Base-by-base conservation (phyloP, 129 eudicot species). In the Arctium lappa region DNA sequence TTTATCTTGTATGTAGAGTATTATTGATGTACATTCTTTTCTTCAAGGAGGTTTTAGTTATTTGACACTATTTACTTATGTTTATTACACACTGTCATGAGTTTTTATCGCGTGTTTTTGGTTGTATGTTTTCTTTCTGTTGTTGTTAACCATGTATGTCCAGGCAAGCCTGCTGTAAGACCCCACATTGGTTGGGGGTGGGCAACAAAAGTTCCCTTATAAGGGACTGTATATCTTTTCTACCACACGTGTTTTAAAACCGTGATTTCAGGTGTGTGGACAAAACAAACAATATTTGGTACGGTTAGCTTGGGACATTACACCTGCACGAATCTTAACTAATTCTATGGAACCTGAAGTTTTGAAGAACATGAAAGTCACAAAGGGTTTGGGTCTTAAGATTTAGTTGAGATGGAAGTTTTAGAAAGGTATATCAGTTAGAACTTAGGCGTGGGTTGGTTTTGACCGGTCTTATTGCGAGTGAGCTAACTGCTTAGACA, bases 1-100 rank as follows among this genome's bases (percentile, higher is more conserved):
- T 66, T 66, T 66, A 66, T 66, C 71, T 66, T 78, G 74, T 78
- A 38, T 78, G 81, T 78, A 39, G 81, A 78, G 38, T 78, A 78
- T 37, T 78, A 38, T 37, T 38, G 40, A 65, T 78, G 81, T 78
- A 78, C 29, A 78, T 78, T 65, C 81, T 78, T 66, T 78, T 40
- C 74, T 65, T 65, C 29, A 78, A 37, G 32, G 38, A 65, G 37
- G 29, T 65, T 78, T 8, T 3, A 63, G 12, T 46, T 36, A 37
- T 78, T 63, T 69, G 73, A 12, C 40, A 62, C 22, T 30, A 30
- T 13, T 36, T 40, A 11, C 8, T 11, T 11, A 1, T 29, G 4
- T 37, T 37, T 65, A 34, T 62, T 22, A 32, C 29, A 63, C 8
- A 1, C 12, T 38, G 30, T 65, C 29, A 0, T 60, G 68, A 38